phyloP scores from a whole-genome alignment of 768 basidiomycete species.

The Hypholoma sublateritium region DNA sequence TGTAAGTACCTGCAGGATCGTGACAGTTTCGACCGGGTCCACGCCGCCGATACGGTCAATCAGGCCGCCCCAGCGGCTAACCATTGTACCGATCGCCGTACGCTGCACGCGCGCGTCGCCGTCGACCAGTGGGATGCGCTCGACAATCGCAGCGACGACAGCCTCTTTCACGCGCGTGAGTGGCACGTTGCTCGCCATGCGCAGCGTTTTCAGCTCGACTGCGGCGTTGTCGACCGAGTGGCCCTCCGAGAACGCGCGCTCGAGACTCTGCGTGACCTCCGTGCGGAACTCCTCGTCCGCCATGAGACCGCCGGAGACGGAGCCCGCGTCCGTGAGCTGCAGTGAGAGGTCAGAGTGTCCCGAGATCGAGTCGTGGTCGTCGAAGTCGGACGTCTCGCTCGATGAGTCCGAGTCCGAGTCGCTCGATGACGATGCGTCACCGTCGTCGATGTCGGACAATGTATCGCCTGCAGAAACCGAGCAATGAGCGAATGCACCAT shows the following conservation, averaged over 20 bases:
- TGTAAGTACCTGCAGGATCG: conserved; percentile 69
- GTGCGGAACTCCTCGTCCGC: conserved; percentile 68
- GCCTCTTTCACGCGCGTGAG: conserved; percentile 83
- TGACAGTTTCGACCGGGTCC: conserved; percentile 78
- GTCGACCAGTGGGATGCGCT: conserved; percentile 62
- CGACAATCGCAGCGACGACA: conserved; percentile 83
- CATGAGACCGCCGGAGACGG: conserved; percentile 34
- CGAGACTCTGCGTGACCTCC: conserved; percentile 83
- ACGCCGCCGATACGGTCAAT: conserved; percentile 81
- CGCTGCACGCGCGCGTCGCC: conserved; percentile 59
- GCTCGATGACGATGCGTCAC: conserved; percentile 54
- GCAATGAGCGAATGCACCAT: neutral
- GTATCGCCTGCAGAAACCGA: conserved; percentile 48
- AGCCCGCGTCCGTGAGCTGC: conserved; percentile 38
- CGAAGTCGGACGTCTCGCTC: conserved; percentile 33
- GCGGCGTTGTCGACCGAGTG: conserved; percentile 92
- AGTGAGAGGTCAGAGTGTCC: conserved; percentile 51
- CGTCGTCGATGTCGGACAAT: conserved; percentile 59
- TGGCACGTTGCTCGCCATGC: conserved; percentile 95
- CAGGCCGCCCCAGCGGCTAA: conserved; percentile 80
- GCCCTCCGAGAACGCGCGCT: conserved; percentile 88
- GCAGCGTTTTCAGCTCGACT: conserved; percentile 92
- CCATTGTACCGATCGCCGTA: conserved; percentile 59
- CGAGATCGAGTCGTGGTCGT: conserved; percentile 36
- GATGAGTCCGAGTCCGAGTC: conserved; percentile 35